These are phyloP conservation scores for Monilinia fructicola DNA, from an alignment of 2,329 filamentous ascomycete genomes.

Conservation along the genomic window DNA sequence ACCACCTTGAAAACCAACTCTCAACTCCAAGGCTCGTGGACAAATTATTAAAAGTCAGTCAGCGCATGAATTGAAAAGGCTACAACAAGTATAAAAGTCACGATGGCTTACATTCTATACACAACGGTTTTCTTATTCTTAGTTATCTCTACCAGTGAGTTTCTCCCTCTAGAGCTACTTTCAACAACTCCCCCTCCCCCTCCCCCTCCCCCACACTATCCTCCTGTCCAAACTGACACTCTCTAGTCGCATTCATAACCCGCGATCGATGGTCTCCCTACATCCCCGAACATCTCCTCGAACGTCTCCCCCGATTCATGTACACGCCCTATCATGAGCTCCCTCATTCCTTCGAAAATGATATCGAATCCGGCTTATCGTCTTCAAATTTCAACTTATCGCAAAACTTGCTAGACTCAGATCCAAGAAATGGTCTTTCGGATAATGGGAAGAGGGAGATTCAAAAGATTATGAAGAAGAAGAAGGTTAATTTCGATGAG, in stretches of 20 bases:
- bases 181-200: too few relatives aligned
- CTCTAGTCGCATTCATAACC: slow-evolving; percentile 72
- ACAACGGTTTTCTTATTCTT: slow-evolving; percentile 70
- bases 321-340: slow-evolving; percentile 73
- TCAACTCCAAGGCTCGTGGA: too few relatives aligned
- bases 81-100: slow-evolving; percentile 10
- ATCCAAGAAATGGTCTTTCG: slow-evolving; percentile 78
- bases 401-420: slow-evolving; percentile 76
- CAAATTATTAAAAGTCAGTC: background rate
- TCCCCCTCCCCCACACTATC: slow-evolving; percentile 23
- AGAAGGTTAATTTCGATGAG: slow-evolving; percentile 83
- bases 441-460: slow-evolving; percentile 78
- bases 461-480: slow-evolving; percentile 84
- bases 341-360: slow-evolving; percentile 73
- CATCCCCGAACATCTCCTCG: slow-evolving; percentile 43
- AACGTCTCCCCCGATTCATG: slow-evolving; percentile 53
- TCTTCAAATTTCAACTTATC: slow-evolving; percentile 80
- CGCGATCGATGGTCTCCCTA: slow-evolving; percentile 73
- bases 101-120: slow-evolving; percentile 81
- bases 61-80: background rate
- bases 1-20: too few relatives aligned
- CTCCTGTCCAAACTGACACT: background rate
- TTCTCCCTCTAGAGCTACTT: slow-evolving; percentile 19
- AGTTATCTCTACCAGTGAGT: slow-evolving; percentile 65
- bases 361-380: slow-evolving; percentile 84